Evolutionary conservation across 2,329 filamentous ascomycete genomes (phyloP).

Genomic region (Fusarium pseudonygamai): DNA sequence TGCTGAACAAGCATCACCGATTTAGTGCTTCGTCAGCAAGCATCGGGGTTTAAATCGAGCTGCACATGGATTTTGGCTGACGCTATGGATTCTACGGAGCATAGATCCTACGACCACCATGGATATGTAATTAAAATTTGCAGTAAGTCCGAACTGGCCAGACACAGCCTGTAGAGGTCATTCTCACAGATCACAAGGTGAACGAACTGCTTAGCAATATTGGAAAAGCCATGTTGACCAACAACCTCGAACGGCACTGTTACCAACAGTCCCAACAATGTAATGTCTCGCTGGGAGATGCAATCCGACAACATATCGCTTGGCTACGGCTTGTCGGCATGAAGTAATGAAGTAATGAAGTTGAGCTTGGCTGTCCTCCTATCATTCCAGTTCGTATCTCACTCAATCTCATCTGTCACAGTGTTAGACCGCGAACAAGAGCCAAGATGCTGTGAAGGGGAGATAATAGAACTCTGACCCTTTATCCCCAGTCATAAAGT

Average conservation of each 20-base stretch:
- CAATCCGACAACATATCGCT: background rate
- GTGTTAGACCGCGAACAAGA: background rate
- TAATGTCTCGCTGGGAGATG: background rate
- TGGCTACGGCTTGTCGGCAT: background rate
- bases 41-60: background rate
- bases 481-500: background rate
- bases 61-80: background rate
- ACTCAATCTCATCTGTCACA: background rate
- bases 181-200: background rate
- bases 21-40: conserved; percentile 26
- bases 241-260: background rate
- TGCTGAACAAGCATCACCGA: conserved; percentile 11
- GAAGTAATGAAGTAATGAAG: background rate
- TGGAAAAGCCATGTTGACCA: background rate
- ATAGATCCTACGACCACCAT: background rate
- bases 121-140: background rate
- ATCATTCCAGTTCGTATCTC: background rate
- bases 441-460: background rate
- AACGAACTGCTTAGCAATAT: background rate
- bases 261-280: background rate
- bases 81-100: background rate
- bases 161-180: background rate
- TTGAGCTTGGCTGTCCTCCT: background rate
- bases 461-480: background rate
- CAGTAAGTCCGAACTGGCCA: background rate